Evolutionary conservation across 2,329 filamentous ascomycete genomes (phyloP).

Genomic region (Ceratocystis cacaofunesta): DNA sequence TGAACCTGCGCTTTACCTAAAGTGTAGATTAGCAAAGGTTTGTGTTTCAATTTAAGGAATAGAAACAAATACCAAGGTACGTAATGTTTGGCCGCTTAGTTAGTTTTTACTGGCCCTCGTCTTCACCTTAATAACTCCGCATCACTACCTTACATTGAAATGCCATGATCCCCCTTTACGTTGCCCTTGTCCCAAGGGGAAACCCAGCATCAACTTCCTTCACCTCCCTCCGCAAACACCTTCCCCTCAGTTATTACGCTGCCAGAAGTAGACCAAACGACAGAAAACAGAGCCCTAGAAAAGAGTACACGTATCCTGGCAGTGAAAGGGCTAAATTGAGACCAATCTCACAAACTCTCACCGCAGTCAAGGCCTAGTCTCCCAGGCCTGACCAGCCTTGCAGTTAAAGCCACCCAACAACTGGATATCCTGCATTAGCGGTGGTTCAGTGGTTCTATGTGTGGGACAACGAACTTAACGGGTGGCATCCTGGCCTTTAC

Average conservation of each 20-base stretch:
- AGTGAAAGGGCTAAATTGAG: conserved; percentile 6
- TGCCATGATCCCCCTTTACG: background rate
- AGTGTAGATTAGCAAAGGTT: background rate
- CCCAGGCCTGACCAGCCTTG: background rate
- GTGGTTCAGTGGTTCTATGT: background rate
- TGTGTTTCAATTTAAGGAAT: background rate
- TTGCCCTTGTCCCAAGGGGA: background rate
- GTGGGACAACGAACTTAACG: background rate
- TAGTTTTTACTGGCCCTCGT: background rate
- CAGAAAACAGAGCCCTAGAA: background rate
- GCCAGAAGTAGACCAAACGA: background rate
- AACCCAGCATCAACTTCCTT: background rate
- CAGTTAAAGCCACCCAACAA: conserved; percentile 1
- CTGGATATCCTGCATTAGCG: conserved; percentile 5
- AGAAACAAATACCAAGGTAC: background rate
- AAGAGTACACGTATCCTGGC: conserved; percentile 4
- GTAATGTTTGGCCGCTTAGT: background rate
- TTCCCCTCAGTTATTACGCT: background rate
- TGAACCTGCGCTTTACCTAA: background rate
- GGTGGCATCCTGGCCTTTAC: background rate
- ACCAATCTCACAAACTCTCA: conserved; percentile 7
- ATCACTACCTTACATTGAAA: background rate
- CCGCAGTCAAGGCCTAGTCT: conserved; percentile 3
- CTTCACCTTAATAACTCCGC: background rate
- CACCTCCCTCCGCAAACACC: background rate